These are phyloP conservation scores for Kodamaea alishanica DNA, from an alignment of 1,139 yeast genomes.

Conservation along the genomic window DNA sequence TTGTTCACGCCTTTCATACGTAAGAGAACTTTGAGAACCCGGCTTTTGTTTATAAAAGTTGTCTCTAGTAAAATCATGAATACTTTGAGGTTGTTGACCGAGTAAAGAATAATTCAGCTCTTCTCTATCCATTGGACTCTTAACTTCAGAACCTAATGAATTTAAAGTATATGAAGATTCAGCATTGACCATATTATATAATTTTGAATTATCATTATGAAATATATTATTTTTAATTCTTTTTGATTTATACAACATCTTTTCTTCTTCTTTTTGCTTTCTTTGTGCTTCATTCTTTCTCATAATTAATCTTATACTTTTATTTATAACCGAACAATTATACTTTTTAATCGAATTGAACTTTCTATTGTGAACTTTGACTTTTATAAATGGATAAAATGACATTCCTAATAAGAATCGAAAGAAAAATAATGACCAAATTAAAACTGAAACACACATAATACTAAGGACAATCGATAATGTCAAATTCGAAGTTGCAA, in stretches of 20 bases:
- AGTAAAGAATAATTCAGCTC: too few species aligned
- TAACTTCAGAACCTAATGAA: too few species aligned
- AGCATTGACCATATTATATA: slow-evolving; percentile 5
- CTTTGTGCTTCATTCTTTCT: slow-evolving; percentile 19
- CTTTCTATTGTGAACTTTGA: slow-evolving; percentile 38
- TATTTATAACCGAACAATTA: slow-evolving; percentile 55
- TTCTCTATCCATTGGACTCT: too few species aligned
- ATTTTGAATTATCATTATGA: slow-evolving; percentile 10
- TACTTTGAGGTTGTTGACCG: too few species aligned
- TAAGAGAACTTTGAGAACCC: slow-evolving; percentile 9
- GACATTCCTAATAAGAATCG: slow-evolving; percentile 57
- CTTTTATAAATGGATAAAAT: slow-evolving; percentile 53
- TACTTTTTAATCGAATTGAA: slow-evolving; percentile 49
- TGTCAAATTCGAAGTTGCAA: slow-evolving; percentile 57
- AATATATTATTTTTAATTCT: slow-evolving; percentile 1
- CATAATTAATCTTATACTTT: slow-evolving; percentile 50
- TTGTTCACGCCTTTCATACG: slow-evolving; percentile 3
- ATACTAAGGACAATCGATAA: slow-evolving; percentile 71
- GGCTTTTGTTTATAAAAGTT: slow-evolving; percentile 3
- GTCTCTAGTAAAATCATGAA: too few species aligned
- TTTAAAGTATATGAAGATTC: too few species aligned
- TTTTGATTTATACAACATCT: slow-evolving; percentile 5
- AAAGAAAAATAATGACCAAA: slow-evolving; percentile 70
- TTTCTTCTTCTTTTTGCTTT: slow-evolving; percentile 4
- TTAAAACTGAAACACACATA: slow-evolving; percentile 71